Percentiles rank a stretch among this genome's conserved stretches.
Conservation (phyloP, 2,329 filamentous ascomycete genomes). For the Aureobasidium subglaciale region DNA sequence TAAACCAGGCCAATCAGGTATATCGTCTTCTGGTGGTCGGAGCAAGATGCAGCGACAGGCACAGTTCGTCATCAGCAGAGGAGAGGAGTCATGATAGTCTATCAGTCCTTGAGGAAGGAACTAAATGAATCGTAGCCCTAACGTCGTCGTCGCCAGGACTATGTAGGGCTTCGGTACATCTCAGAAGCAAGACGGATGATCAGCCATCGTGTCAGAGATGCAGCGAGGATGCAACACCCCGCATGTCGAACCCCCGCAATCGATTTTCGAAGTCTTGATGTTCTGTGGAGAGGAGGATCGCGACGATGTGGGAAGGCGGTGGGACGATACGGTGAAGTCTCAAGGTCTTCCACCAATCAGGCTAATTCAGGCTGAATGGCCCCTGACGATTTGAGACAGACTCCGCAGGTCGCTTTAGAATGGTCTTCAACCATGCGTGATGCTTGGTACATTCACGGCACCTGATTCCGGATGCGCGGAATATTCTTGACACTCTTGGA, state of each 20-base stretch:
- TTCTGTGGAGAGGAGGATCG: no score
- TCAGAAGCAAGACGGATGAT: background rate
- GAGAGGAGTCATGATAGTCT: no score
- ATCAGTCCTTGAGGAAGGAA: no score
- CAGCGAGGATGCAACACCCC: background rate
- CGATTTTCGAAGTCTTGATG: no score
- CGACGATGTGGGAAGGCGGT: no score
- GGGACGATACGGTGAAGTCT: background rate
- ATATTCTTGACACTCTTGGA: background rate
- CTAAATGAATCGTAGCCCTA: background rate
- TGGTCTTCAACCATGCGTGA: background rate
- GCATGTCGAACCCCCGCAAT: background rate
- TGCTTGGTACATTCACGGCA: background rate
- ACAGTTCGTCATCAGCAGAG: no score
- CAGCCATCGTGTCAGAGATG: background rate
- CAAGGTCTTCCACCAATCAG: background rate
- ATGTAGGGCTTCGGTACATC: background rate
- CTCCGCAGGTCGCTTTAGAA: background rate
- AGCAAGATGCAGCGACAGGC: no score
- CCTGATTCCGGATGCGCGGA: background rate
- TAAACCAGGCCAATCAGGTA: no score
- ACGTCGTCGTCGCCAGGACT: background rate
- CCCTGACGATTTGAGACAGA: background rate
- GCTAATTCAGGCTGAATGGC: background rate
- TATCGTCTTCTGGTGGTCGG: no score